Evolutionary conservation across 768 basidiomycete genomes (phyloP), one percentile per base, ranked within the genome.

Genomic region (Lactarius trivialis): DNA sequence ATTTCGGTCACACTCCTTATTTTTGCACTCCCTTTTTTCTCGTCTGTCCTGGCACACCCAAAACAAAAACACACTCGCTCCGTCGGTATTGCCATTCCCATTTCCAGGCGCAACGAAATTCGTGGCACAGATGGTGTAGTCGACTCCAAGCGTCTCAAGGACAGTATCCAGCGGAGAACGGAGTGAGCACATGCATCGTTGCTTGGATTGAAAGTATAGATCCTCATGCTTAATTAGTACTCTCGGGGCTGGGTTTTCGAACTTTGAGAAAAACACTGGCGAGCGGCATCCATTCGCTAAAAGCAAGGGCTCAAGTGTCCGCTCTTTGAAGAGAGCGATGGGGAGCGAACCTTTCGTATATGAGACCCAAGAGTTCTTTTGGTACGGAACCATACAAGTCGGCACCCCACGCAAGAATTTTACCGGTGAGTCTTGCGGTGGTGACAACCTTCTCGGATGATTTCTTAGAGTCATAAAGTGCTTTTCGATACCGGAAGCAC

Each of bases 331-430:
- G 37, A 32, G 58, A 24, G 34, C 56, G 30, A 52, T 24, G 19
- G 39, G 32, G 30, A 45, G 49, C 43, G 32, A 14, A 28, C 45
- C 55, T 32, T 53, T 65, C n/a, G 60, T 26, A 7, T 56, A 63
- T 53, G 15, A n/a, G n/a, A n/a, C n/a, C n/a, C n/a, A n/a, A n/a
- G n/a, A n/a, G n/a, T n/a, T n/a, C n/a, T 56, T 63, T 24, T 65
- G 64, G 64, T 63, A 50, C 26, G 64, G 64, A 15, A 33, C 28
- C 21, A 59, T 65, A 24, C 19, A 45, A 7, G 61, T 63, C 26
- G 64, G 64, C 4, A 59, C 41, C 6, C 64, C 56, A 6, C 15
- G 56, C 14, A 21, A 48, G 24, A 17, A 6, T 17, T 65, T 53
- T 56, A 63, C 58, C 7, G 53, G 54, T 52, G 21, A 43, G 57